Evolutionary conservation across 768 basidiomycete species (phyloP).

Genomic region (Amanita inopinata): DNA sequence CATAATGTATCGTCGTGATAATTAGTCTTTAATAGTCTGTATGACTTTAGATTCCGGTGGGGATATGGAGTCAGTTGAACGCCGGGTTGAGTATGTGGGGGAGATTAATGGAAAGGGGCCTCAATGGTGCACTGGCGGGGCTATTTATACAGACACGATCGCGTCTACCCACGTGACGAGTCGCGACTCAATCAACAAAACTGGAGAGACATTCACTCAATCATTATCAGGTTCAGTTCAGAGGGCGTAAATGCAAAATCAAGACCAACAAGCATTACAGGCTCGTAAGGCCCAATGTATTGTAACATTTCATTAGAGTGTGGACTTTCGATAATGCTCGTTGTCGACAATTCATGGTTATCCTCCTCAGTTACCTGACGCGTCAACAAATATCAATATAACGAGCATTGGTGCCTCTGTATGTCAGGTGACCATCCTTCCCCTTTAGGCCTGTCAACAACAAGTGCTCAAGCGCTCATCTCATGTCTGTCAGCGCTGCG

Average conservation of each 20-base stretch:
- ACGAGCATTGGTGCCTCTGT: too few relatives aligned
- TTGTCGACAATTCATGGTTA: too few relatives aligned
- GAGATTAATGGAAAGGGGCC: constrained; percentile 22
- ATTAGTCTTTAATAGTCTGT: constrained; percentile 10
- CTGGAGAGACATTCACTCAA: not conserved
- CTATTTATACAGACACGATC: constrained; percentile 41
- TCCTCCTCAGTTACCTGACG: too few relatives aligned
- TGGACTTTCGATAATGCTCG: too few relatives aligned
- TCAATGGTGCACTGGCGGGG: constrained; percentile 24
- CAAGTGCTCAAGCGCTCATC: not conserved
- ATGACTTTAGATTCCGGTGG: constrained; percentile 12
- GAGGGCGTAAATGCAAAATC: too few relatives aligned
- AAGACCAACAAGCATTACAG: not conserved
- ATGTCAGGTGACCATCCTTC: not conserved
- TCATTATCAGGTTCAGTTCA: too few relatives aligned
- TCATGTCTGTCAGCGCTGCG: constrained; percentile 46
- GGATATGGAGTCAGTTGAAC: constrained; percentile 16
- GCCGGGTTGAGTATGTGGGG: constrained; percentile 1
- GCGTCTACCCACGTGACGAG: constrained; percentile 30
- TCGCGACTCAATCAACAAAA: constrained; percentile 33
- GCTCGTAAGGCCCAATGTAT: too few relatives aligned
- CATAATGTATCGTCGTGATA: not conserved
- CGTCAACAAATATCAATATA: not conserved
- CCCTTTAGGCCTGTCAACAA: constrained; percentile 4
- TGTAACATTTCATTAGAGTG: too few relatives aligned